These are phyloP conservation scores for Penicillium sp. DNA, from an alignment of 2,329 filamentous ascomycete species.

Conservation along the genomic window DNA sequence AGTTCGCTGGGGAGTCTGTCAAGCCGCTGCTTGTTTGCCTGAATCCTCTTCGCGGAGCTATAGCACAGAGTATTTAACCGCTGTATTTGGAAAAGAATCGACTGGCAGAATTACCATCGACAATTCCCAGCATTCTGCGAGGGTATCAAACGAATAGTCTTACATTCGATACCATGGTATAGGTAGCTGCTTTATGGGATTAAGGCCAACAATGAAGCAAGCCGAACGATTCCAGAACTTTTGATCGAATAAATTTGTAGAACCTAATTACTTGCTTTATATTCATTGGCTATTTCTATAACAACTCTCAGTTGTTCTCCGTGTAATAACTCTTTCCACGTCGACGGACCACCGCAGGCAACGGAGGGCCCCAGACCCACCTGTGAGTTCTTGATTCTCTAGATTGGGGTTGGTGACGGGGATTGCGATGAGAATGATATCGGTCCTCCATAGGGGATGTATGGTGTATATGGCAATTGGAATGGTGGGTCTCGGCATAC, in stretches of 20 bases:
- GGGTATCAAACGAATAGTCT: neutral
- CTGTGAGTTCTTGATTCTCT: neutral
- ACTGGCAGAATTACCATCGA: too few species aligned
- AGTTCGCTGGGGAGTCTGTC: too few species aligned
- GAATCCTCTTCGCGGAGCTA: too few species aligned
- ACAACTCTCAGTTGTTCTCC: neutral
- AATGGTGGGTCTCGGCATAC: neutral
- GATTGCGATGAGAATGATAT: too few species aligned
- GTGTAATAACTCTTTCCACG: neutral
- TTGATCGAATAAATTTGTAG: neutral
- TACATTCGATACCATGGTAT: neutral
- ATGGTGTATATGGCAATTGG: neutral
- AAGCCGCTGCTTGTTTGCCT: too few species aligned
- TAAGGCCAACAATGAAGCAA: neutral
- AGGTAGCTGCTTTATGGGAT: neutral
- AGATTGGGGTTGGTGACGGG: neutral
- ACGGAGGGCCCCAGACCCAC: slow-evolving; percentile 1
- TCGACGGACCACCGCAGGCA: neutral
- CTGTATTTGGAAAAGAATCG: too few species aligned
- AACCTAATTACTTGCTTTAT: fast-evolving
- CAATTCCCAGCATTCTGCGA: neutral
- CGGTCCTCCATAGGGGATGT: neutral
- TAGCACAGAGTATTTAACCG: too few species aligned
- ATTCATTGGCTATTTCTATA: neutral
- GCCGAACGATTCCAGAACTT: neutral